Base-by-base conservation (phyloP, 805 yeast genomes). In the Candida takata region DNA sequence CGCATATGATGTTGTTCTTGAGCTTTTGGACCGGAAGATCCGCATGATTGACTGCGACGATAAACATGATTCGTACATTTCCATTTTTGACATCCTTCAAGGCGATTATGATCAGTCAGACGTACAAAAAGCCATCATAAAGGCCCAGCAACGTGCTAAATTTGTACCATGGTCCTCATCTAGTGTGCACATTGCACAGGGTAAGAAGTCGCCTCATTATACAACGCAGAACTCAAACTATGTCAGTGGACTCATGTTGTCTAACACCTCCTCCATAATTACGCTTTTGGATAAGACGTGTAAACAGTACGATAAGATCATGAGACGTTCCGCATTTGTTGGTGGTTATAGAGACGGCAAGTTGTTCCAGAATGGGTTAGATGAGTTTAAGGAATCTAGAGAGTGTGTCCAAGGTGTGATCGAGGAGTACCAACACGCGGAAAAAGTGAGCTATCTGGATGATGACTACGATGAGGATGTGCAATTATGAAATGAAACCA, bases 161-260 rank as follows among this genome's bases (percentile, higher is more conserved):
- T 92, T 86, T 61, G 85, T 85, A 4, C 92, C 95, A 1, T 84
- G 95, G 87, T 74, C 86, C 1, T 77, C 92, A 1, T 73, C 87
- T 0, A 72, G 87, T 7, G 70, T 87, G 6, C 92, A 86, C 51
- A 65, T 87, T 1, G 87, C 90, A 7, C 65, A 78, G 32, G 87
- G 95, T 1, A 70, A 73, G 38, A 77, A 76, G 44, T 82, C 95
- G 8, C 80, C 87, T 5, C 82, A 63, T 38, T 40, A 44, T 23
- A 27, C 35, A 18, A 51, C 55, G 4, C 33, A 45, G 8, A 60
- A 60, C 27, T 62, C 70, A 7, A 58, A 69, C 24, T 65, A 69
- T 35, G 75, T 84, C 4, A 79, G 79, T 46, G 97, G 97, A 1
- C 65, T 87, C 44, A 84, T 82, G 77, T 64, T 92, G 17, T 73